Evolutionary conservation across 1,139 yeast species (phyloP).

Genomic region (Debaryomycetaceae sp.): DNA sequence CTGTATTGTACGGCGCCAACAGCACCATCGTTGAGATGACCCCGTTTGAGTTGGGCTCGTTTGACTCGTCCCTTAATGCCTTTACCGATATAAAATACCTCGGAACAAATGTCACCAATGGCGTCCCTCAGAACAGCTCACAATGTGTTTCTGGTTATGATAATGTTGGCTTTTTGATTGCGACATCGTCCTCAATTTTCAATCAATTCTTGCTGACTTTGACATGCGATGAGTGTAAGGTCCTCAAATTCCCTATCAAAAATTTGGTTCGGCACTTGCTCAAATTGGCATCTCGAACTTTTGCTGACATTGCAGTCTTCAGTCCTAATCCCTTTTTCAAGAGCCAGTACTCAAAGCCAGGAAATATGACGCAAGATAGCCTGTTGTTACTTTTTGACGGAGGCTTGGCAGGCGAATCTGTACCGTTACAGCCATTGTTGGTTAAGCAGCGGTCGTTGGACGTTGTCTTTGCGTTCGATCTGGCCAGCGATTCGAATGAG

Average conservation of each 20-base stretch:
- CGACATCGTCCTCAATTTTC: slow-evolving; percentile 64
- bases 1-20: slow-evolving; percentile 22
- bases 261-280: slow-evolving; percentile 17
- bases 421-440: slow-evolving; percentile 69
- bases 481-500: slow-evolving; percentile 64
- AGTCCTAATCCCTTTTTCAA: slow-evolving; percentile 29
- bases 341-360: slow-evolving; percentile 7
- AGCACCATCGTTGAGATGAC: slow-evolving; percentile 31
- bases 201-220: slow-evolving; percentile 24
- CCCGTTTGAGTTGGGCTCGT: slow-evolving; percentile 35
- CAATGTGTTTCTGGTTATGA: slow-evolving; percentile 52
- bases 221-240: slow-evolving; percentile 5
- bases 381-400: slow-evolving; percentile 72
- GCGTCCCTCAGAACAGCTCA: slow-evolving; percentile 8
- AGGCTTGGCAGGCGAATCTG: slow-evolving; percentile 72
- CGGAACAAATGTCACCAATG: slow-evolving; percentile 23
- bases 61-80: slow-evolving; percentile 29
- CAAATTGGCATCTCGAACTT: slow-evolving; percentile 13
- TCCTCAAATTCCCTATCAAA: slow-evolving; percentile 14
- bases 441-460: slow-evolving; percentile 67
- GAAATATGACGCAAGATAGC: slow-evolving; percentile 19
- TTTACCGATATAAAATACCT: slow-evolving; percentile 23
- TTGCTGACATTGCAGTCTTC: slow-evolving; percentile 30
- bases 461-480: slow-evolving; percentile 72
- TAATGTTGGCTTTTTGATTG: slow-evolving; percentile 63